Evolutionary conservation across 2,329 filamentous ascomycete species (phyloP).

Genomic region (Phaeoacremonium minimum): DNA sequence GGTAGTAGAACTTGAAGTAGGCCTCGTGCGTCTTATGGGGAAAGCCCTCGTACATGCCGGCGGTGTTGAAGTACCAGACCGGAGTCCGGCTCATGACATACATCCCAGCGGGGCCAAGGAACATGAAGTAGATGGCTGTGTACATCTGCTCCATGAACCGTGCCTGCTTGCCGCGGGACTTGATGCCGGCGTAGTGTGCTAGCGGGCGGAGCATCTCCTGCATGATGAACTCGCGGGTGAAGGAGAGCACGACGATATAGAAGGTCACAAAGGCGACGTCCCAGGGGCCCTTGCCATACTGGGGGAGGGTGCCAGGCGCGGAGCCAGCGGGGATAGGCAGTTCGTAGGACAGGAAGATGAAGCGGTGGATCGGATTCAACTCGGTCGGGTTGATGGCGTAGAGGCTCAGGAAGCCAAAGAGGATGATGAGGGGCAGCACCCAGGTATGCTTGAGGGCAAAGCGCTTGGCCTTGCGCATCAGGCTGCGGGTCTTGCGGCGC

Average conservation of each 20-base stretch:
- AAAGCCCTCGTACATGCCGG: constrained; percentile 84
- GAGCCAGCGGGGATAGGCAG: constrained; percentile 47
- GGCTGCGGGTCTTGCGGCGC: constrained; percentile 49
- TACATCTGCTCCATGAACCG: constrained; percentile 97
- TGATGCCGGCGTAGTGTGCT: constrained; percentile 66
- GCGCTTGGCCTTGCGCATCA: constrained; percentile 48
- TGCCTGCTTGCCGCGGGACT: constrained; percentile 70
- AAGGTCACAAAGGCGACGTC: constrained; percentile 86
- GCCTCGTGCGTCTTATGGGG: constrained; percentile 79
- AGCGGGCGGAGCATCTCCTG: constrained; percentile 79
- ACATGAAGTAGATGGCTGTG: constrained; percentile 82
- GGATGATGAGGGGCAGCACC: constrained; percentile 63
- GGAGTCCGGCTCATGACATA: constrained; percentile 90
- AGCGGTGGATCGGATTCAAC: constrained; percentile 73
- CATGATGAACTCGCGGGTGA: constrained; percentile 95
- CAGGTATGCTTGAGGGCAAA: constrained; percentile 55
- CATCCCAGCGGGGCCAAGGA: constrained; percentile 78
- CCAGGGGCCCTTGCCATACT: constrained; percentile 86
- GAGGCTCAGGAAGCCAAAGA: constrained; percentile 57
- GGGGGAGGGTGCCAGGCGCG: constrained; percentile 40
- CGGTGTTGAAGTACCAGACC: constrained; percentile 93
- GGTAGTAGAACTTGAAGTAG: constrained; percentile 90
- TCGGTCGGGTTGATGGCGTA: constrained; percentile 74
- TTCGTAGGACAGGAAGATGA: constrained; percentile 87
- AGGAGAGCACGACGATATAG: constrained; percentile 85